Conservation (phyloP, 306 rosid genomes). For the Fragaria vesca region DNA sequence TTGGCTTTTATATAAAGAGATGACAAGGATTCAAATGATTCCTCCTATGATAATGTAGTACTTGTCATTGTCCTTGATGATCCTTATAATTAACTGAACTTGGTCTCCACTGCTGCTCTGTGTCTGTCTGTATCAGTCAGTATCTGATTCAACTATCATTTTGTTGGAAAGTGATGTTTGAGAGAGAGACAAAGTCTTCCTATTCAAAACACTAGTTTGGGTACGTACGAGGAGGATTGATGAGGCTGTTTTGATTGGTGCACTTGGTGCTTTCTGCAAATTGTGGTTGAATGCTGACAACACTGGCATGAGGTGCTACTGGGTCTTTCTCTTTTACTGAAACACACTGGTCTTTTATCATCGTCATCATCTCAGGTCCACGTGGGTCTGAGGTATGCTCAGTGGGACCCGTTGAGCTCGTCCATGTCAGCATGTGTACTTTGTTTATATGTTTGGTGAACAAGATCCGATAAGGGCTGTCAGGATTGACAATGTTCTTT, state of each 20-base stretch:
- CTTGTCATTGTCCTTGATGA: conserved; percentile 1
- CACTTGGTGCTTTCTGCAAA: conserved; percentile 3
- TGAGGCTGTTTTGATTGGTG: not conserved
- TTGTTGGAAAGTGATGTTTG: conserved; percentile 31
- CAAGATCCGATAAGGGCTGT: no score
- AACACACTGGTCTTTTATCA: not conserved
- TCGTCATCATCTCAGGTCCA: not conserved
- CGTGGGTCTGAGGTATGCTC: not conserved
- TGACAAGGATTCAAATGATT: conserved; percentile 8
- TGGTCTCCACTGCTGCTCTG: conserved; percentile 2
- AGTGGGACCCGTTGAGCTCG: not conserved
- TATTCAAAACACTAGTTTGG: not conserved
- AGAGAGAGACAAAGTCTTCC: conserved; percentile 1
- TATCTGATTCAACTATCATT: conserved; percentile 28
- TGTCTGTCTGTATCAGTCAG: conserved; percentile 21
- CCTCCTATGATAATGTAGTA: not conserved
- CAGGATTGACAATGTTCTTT: no score
- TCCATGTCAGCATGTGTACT: not conserved
- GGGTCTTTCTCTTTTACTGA: not conserved
- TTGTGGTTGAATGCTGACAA: conserved; percentile 1
- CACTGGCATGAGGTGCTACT: not conserved
- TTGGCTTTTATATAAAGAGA: conserved; percentile 15
- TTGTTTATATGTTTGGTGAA: not conserved
- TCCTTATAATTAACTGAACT: conserved; percentile 7
- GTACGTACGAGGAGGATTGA: not conserved